Conservation (phyloP, 2,329 filamentous ascomycete genomes). For the Chrysoporthe cubensis region DNA sequence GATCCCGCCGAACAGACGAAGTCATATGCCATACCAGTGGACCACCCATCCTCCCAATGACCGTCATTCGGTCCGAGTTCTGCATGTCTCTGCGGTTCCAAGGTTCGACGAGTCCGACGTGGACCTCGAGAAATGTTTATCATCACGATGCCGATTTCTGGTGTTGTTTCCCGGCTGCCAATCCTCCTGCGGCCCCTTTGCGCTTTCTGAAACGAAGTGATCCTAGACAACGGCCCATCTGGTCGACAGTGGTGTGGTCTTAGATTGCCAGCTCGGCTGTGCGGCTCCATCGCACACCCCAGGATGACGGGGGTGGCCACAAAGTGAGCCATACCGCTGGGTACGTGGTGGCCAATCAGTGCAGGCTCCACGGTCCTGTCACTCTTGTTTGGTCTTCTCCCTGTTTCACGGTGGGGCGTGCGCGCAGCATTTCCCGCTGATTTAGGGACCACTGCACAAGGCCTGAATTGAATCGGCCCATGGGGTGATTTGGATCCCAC, state of each 20-base stretch:
- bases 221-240: constrained; percentile 21
- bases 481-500: neutral
- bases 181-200: constrained; percentile 22
- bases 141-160: constrained; percentile 2
- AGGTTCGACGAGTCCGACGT: constrained; percentile 1
- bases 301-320: neutral
- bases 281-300: constrained; percentile 3
- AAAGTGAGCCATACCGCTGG: constrained; percentile 17
- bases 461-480: neutral
- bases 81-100: neutral
- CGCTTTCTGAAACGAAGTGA: constrained; percentile 21
- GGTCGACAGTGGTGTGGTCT: constrained; percentile 24
- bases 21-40: neutral
- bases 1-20: constrained; percentile 12
- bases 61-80: constrained; percentile 5
- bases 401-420: neutral
- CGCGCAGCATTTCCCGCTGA: neutral
- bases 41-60: constrained; percentile 8
- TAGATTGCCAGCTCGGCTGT: constrained; percentile 23
- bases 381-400: neutral
- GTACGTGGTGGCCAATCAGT: constrained; percentile 21
- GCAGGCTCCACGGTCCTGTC: neutral
- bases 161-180: neutral
- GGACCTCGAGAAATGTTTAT: neutral
- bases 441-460: constrained; percentile 5